Evolutionary conservation across 495 filamentous ascomycete species (phyloP).

Genomic region (Xanthoparmelia taractica): DNA sequence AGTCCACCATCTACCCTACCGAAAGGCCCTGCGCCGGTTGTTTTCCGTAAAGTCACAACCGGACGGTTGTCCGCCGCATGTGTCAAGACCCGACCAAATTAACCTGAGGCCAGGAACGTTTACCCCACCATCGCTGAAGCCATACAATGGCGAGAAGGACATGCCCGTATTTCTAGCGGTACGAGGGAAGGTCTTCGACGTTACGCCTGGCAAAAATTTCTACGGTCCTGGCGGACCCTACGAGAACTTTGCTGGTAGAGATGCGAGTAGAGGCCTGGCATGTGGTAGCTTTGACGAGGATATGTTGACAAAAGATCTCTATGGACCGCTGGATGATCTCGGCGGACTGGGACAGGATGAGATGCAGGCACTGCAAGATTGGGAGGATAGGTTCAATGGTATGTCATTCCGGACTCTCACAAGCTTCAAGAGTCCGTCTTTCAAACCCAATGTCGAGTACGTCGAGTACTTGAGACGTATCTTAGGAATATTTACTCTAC

Average conservation of each 20-base stretch:
- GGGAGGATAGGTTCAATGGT: slow-evolving; percentile 77
- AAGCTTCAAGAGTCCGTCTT: background rate
- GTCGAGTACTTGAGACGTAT: background rate
- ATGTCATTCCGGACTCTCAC: background rate
- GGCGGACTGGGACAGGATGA: slow-evolving; percentile 67
- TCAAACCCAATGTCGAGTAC: background rate
- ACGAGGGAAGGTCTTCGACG: slow-evolving; percentile 79
- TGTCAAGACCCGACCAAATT: background rate
- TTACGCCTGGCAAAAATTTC: slow-evolving; percentile 75
- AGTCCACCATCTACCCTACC: slow-evolving; percentile 53
- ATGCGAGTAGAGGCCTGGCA: slow-evolving; percentile 85
- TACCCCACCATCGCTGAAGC: slow-evolving; percentile 73
- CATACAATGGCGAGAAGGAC: slow-evolving; percentile 74
- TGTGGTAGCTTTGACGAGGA: slow-evolving; percentile 91
- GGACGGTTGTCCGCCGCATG: background rate
- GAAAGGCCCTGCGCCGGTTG: slow-evolving; percentile 60
- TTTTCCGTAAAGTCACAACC: slow-evolving; percentile 54
- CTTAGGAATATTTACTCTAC: background rate
- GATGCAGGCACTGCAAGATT: slow-evolving; percentile 73
- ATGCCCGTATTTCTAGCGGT: slow-evolving; percentile 78
- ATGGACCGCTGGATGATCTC: slow-evolving; percentile 77
- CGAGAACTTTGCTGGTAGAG: slow-evolving; percentile 88
- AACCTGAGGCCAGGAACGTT: slow-evolving; percentile 49
- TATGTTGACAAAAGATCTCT: slow-evolving; percentile 89
- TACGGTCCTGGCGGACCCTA: slow-evolving; percentile 92